Evolutionary conservation across 139 green algal species (phyloP).

Genomic region (Desmodesmus armatus): DNA sequence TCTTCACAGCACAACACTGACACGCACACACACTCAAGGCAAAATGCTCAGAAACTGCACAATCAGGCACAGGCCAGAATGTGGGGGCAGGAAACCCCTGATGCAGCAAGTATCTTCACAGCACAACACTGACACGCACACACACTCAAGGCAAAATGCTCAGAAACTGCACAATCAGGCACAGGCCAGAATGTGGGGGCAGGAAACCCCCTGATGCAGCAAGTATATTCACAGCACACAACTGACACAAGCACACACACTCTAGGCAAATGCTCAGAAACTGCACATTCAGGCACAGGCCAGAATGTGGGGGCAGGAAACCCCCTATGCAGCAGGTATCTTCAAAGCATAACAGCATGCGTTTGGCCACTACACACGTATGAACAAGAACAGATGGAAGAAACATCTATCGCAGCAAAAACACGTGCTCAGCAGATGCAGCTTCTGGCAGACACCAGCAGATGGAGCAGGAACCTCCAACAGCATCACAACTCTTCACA

Average conservation of each 20-base stretch:
- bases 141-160: background rate
- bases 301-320: conserved; percentile 38
- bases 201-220: background rate
- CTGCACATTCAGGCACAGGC: background rate
- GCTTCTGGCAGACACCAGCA: background rate
- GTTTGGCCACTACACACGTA: background rate
- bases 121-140: background rate
- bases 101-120: background rate
- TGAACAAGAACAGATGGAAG: background rate
- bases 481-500: background rate
- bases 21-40: background rate
- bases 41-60: background rate
- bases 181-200: background rate
- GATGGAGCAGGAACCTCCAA: background rate
- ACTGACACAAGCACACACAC: background rate
- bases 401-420: background rate
- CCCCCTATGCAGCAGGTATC: conserved; percentile 21
- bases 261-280: conserved; percentile 20
- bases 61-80: background rate
- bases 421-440: conserved; percentile 18
- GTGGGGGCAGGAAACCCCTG: background rate
- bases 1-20: background rate
- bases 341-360: conserved; percentile 11
- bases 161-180: background rate
- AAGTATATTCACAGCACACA: background rate